Conservation (phyloP, 2,329 filamentous ascomycete species). For the Elsinoe necatrix region DNA sequence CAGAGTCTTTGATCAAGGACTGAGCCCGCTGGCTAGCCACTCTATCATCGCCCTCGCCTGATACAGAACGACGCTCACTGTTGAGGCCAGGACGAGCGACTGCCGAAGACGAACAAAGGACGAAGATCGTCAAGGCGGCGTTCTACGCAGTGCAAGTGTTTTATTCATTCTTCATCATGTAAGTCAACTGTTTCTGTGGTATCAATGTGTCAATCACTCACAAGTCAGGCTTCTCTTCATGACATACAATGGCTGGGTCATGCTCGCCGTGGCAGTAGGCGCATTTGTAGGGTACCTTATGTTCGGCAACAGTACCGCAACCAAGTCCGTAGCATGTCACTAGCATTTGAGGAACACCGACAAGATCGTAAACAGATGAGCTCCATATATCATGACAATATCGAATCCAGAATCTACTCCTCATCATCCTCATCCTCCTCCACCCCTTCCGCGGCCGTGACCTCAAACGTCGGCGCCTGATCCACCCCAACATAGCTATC, state of each 20-base stretch:
- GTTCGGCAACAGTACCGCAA: conserved; percentile 64
- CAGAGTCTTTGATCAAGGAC: neutral
- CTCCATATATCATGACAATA: neutral
- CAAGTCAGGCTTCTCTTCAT: conserved; percentile 84
- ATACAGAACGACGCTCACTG: conserved; percentile 55
- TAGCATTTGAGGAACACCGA: conserved; percentile 34
- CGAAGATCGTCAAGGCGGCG: conserved; percentile 68
- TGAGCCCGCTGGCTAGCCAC: conserved; percentile 9
- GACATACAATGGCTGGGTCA: conserved; percentile 99
- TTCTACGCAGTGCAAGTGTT: conserved; percentile 93
- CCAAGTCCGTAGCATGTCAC: conserved; percentile 88
- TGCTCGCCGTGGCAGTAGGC: conserved; percentile 81
- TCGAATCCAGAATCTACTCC: conserved; percentile 32
- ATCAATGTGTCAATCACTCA: neutral
- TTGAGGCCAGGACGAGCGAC: conserved; percentile 67
- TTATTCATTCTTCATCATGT: conserved; percentile 99
- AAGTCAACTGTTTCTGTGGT: conserved; percentile 38
- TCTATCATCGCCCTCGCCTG: conserved; percentile 7
- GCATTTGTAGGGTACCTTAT: conserved; percentile 80
- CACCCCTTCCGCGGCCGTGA: conserved; percentile 84
- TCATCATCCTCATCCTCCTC: conserved; percentile 86
- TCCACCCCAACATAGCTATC: conserved; percentile 96
- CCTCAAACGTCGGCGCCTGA: conserved; percentile 82
- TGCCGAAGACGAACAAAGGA: conserved; percentile 52
- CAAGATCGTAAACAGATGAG: neutral